Conservation (phyloP, 2,329 filamentous ascomycete species). For the Neopestalotiopsis sp. region DNA sequence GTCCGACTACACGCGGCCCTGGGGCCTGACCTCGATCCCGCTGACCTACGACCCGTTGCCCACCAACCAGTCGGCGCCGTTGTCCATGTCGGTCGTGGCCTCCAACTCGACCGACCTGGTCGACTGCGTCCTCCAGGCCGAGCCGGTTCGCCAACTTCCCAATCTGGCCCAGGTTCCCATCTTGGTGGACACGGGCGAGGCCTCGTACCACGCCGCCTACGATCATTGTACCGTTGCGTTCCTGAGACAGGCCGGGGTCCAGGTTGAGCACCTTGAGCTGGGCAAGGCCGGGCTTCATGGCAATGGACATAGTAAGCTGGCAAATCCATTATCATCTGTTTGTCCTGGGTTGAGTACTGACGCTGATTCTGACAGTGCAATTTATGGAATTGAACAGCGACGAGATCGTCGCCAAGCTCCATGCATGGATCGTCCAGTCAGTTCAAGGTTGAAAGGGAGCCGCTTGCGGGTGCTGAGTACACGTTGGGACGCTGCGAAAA, state of each 20-base stretch:
- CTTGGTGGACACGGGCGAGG: conserved; percentile 21
- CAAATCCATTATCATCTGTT: neutral
- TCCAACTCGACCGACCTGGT: neutral
- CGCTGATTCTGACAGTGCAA: neutral
- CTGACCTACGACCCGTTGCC: conserved; percentile 33
- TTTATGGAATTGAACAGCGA: conserved; percentile 19
- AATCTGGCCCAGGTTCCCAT: conserved; percentile 19
- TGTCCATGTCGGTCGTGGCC: conserved; percentile 17
- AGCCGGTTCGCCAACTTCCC: conserved; percentile 12
- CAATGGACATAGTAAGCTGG: conserved; percentile 11
- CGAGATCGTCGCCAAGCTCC: conserved; percentile 13
- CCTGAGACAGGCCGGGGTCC: conserved; percentile 21
- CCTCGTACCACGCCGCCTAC: conserved; percentile 23
- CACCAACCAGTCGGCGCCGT: conserved; percentile 20
- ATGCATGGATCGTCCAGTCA: conserved; percentile 15
- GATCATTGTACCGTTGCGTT: conserved; percentile 21
- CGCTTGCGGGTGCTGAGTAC: too few relatives aligned
- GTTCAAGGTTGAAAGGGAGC: neutral
- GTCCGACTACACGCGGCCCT: conserved; percentile 25
- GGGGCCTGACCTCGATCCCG: conserved; percentile 35
- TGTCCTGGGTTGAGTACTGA: neutral
- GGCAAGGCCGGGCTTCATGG: conserved; percentile 16
- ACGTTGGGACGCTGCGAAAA: too few relatives aligned
- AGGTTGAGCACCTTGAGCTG: conserved; percentile 15
- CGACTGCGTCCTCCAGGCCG: conserved; percentile 19